Conservation (phyloP, 805 yeast species). For the Debaryomyces prosopidis region DNA sequence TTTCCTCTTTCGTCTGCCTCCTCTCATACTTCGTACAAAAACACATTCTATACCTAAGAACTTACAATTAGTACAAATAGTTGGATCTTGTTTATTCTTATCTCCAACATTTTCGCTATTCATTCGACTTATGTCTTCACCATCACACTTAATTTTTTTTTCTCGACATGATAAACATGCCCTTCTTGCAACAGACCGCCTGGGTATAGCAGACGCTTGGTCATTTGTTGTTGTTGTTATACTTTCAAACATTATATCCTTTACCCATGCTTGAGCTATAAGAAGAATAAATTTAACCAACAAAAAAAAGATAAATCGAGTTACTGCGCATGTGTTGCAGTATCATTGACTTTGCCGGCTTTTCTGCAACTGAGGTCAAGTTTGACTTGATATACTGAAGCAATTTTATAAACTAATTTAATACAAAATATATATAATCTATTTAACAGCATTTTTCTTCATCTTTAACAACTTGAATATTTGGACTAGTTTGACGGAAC, state of each 20-base stretch:
- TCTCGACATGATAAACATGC: constrained; percentile 68
- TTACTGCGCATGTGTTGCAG: no score
- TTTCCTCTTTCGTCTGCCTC: constrained; percentile 50
- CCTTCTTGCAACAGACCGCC: constrained; percentile 55
- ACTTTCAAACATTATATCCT: not conserved
- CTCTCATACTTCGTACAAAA: constrained; percentile 56
- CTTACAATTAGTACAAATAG: constrained; percentile 51
- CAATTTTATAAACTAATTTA: not conserved
- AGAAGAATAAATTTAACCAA: no score
- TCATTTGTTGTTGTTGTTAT: not conserved
- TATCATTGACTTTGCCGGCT: not conserved
- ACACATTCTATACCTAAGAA: constrained; percentile 49
- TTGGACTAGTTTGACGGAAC: constrained; percentile 56
- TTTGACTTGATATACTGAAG: not conserved
- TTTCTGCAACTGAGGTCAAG: not conserved
- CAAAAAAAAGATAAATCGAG: no score
- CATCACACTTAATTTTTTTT: constrained; percentile 67
- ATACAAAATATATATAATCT: no score
- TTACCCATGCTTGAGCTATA: no score
- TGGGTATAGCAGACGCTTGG: constrained; percentile 6
- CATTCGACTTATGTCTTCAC: constrained; percentile 39
- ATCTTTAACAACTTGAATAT: constrained; percentile 31
- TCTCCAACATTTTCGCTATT: constrained; percentile 7
- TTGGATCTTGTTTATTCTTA: constrained; percentile 20
- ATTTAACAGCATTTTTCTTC: constrained; percentile 11